phyloP scores from a whole-genome alignment of 73 alveolate species.

The Chromera velia region DNA sequence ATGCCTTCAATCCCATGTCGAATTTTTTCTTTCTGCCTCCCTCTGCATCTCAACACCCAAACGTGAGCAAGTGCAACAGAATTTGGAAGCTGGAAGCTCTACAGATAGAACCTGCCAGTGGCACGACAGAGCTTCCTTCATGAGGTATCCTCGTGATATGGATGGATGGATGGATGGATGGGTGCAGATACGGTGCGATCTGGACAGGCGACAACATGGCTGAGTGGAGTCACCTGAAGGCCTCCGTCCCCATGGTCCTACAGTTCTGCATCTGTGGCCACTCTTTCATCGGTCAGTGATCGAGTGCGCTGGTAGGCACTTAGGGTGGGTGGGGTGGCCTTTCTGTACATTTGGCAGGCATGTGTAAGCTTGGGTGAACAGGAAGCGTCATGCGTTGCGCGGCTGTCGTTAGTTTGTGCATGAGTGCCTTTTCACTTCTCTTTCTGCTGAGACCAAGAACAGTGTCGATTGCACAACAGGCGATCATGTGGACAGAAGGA shows the following conservation, averaged over 20 bases:
- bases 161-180: too few species aligned
- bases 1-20: too few species aligned
- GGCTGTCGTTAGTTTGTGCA: neutral
- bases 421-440: neutral
- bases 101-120: neutral
- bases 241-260: conserved; percentile 69
- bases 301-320: too few species aligned
- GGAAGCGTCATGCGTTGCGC: neutral
- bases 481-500: too few species aligned
- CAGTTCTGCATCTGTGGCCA: conserved; percentile 66
- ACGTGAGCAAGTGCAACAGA: too few species aligned
- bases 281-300: conserved; percentile 40
- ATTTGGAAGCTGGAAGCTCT: too few species aligned
- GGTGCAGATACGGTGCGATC: neutral
- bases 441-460: neutral
- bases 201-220: conserved; percentile 84
- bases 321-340: conserved; percentile 72
- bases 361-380: conserved; percentile 5
- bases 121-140: too few species aligned
- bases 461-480: too few species aligned
- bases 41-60: too few species aligned
- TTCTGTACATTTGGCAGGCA: conserved; percentile 50
- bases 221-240: conserved; percentile 64
- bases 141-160: too few species aligned
- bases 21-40: too few species aligned